Conservation (phyloP, 768 basidiomycete species). For the Suillus fuscotomentosus region DNA sequence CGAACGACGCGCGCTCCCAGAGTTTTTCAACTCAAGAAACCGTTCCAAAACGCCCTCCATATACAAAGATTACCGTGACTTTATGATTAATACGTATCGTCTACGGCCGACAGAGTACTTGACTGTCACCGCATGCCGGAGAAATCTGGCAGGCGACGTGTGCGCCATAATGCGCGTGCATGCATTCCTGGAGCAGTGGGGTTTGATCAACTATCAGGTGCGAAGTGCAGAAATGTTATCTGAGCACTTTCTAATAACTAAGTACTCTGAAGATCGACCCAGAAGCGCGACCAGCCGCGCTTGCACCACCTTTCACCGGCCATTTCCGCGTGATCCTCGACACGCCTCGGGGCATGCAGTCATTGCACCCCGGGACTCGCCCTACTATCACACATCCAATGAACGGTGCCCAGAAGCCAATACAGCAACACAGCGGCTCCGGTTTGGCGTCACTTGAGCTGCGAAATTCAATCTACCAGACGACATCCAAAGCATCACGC, state of each 20-base stretch:
- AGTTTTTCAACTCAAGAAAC: conserved; percentile 97
- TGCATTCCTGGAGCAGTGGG: conserved; percentile 99
- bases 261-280: conserved; percentile 78
- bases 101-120: conserved; percentile 93
- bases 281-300: conserved; percentile 88
- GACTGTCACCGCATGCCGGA: conserved; percentile 93
- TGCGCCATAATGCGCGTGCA: conserved; percentile 99
- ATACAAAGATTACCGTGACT: conserved; percentile 99
- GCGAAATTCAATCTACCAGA: conserved; percentile 85
- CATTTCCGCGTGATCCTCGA: conserved; percentile 98
- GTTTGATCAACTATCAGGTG: conserved; percentile 97
- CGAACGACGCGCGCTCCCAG: conserved; percentile 89
- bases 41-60: conserved; percentile 93
- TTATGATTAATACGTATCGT: conserved; percentile 98
- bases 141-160: conserved; percentile 97
- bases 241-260: conserved; percentile 2
- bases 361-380: conserved; percentile 81
- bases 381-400: conserved; percentile 44
- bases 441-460: conserved; percentile 81
- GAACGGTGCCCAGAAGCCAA: conserved; percentile 47
- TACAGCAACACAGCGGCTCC: conserved; percentile 25
- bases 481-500: conserved; percentile 79
- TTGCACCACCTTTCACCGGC: conserved; percentile 97
- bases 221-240: conserved; percentile 17
- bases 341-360: conserved; percentile 93